phyloP scores from a whole-genome alignment of 2,329 filamentous ascomycete genomes.

The Trichophyton schoenleinii region DNA sequence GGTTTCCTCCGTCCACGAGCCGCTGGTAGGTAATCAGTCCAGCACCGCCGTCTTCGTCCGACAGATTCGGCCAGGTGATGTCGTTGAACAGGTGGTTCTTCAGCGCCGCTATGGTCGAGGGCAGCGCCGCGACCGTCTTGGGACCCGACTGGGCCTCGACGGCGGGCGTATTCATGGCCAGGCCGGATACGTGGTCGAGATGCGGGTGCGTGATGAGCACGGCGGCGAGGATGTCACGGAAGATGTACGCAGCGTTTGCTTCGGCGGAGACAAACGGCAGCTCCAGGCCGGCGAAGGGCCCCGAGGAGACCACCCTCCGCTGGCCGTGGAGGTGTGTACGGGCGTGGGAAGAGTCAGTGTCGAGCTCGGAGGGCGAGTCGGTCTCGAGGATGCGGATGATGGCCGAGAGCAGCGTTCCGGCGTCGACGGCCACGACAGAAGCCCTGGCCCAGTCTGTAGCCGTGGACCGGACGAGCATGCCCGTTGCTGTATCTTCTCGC shows the following conservation, averaged over 20 bases:
- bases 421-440: conserved; percentile 84
- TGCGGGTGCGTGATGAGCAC: conserved; percentile 96
- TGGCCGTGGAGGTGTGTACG: conserved; percentile 15
- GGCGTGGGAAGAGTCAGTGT: too few species aligned
- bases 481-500: conserved; percentile 77
- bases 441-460: conserved; percentile 67
- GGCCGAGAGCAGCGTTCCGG: conserved; percentile 74
- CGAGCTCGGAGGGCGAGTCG: conserved; percentile 11
- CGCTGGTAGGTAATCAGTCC: conserved; percentile 84
- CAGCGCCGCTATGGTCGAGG: conserved; percentile 79
- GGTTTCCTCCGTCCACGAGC: conserved; percentile 76
- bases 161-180: conserved; percentile 86
- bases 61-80: conserved; percentile 92
- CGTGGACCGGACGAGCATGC: conserved; percentile 73
- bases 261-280: conserved; percentile 53
- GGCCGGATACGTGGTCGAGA: conserved; percentile 81
- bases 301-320: conserved; percentile 31
- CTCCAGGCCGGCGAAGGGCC: conserved; percentile 69
- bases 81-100: conserved; percentile 97
- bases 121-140: conserved; percentile 75
- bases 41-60: conserved; percentile 88
- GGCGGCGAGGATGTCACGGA: conserved; percentile 66
- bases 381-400: conserved; percentile 65
- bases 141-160: conserved; percentile 63
- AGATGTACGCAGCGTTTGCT: conserved; percentile 71